phyloP scores from a whole-genome alignment of 2,329 filamentous ascomycete species.

The Septoria linicola region DNA sequence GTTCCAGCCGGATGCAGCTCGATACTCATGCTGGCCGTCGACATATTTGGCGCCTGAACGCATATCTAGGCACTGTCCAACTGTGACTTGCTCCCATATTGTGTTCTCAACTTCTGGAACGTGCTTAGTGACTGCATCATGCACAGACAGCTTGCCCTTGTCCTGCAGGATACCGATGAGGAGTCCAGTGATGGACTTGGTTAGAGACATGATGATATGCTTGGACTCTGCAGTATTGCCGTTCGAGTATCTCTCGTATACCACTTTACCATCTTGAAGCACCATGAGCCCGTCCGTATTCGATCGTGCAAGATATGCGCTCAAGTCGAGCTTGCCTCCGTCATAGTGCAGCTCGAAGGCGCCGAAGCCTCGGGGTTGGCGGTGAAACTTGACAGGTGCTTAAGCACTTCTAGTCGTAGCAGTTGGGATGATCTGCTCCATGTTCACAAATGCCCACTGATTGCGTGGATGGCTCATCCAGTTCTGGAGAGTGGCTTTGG shows the following conservation, averaged over 20 bases:
- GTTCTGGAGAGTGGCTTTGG: slow-evolving; percentile 22
- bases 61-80: slow-evolving; percentile 31
- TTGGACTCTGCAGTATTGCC: slow-evolving; percentile 22
- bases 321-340: slow-evolving; percentile 17
- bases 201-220: slow-evolving; percentile 32
- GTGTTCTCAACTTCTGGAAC: slow-evolving; percentile 22
- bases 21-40: slow-evolving; percentile 26
- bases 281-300: slow-evolving; percentile 29
- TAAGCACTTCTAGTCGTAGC: slow-evolving; percentile 18
- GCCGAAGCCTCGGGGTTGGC: slow-evolving; percentile 5
- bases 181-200: slow-evolving; percentile 29
- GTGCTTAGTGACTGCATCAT: slow-evolving; percentile 24
- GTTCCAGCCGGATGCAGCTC: slow-evolving; percentile 26
- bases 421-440: slow-evolving; percentile 27
- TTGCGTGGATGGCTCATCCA: slow-evolving; percentile 28
- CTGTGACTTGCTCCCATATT: slow-evolving; percentile 23
- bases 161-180: slow-evolving; percentile 25
- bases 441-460: slow-evolving; percentile 26
- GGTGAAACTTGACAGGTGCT: slow-evolving; percentile 1
- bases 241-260: slow-evolving; percentile 26
- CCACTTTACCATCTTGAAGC: slow-evolving; percentile 25
- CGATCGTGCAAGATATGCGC: slow-evolving; percentile 17
- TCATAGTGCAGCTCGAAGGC: slow-evolving; percentile 20
- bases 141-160: slow-evolving; percentile 24
- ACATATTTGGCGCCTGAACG: slow-evolving; percentile 22